Percentiles rank a stretch among this genome's conserved stretches.
These are phyloP conservation scores for Plasmodium chabaudi DNA, from an alignment of 169 alveolate genomes.

Conservation along the genomic window DNA sequence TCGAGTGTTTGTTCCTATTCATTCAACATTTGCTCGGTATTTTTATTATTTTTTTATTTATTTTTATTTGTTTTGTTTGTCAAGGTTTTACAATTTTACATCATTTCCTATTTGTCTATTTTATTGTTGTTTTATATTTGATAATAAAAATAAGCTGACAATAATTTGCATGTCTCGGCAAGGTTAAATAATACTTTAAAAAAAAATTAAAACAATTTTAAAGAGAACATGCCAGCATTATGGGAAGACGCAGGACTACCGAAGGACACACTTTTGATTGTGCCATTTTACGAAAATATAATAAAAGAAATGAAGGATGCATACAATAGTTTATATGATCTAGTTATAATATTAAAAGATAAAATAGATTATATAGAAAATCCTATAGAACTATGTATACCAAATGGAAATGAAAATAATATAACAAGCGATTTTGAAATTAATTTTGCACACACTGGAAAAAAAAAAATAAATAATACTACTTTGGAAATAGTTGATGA, in stretches of 20 bases:
- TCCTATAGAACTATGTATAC: neutral
- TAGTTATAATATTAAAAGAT: constrained; percentile 10
- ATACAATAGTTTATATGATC: constrained; percentile 25
- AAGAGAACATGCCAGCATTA: constrained; percentile 4
- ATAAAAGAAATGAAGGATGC: constrained; percentile 37
- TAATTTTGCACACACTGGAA: too few relatives aligned
- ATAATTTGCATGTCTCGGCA: neutral
- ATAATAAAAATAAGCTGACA: neutral
- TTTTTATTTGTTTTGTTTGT: neutral
- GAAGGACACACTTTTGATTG: neutral
- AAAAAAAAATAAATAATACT: too few relatives aligned
- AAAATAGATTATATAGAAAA: constrained; percentile 22
- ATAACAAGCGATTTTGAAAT: too few relatives aligned
- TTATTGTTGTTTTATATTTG: neutral
- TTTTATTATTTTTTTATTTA: neutral
- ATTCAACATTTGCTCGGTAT: neutral
- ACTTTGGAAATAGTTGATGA: too few relatives aligned
- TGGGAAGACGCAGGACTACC: constrained; percentile 20
- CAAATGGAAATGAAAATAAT: too few relatives aligned
- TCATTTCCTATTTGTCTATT: neutral
- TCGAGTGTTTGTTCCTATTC: neutral
- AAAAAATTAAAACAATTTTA: neutral
- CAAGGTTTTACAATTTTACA: neutral
- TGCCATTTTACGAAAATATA: constrained; percentile 52
- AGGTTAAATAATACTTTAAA: neutral